These are phyloP conservation scores for Beta corolliflora DNA, from an alignment of 179 eudicot genomes.

Conservation along the genomic window DNA sequence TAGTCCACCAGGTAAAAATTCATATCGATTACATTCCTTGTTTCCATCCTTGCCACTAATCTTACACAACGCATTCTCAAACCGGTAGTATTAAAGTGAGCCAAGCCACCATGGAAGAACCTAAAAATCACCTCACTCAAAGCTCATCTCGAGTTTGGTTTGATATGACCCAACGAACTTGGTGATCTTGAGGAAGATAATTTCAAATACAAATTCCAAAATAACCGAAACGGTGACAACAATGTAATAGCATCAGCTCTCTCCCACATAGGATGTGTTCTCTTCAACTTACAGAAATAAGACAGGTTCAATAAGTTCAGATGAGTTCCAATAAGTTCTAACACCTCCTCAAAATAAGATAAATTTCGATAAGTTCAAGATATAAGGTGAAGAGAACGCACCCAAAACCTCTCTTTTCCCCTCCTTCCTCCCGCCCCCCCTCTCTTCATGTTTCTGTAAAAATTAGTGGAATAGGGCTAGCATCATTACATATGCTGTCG, in stretches of 20 bases:
- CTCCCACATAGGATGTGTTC: too few species aligned
- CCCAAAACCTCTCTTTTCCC: neutral
- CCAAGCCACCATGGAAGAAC: neutral
- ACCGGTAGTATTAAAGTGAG: neutral
- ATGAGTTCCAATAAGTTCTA: too few species aligned
- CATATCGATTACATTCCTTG: neutral
- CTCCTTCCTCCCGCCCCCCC: neutral
- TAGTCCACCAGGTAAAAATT: slow-evolving; percentile 14
- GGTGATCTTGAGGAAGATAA: too few species aligned
- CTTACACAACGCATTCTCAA: neutral
- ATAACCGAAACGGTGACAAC: neutral
- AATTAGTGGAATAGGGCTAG: neutral
- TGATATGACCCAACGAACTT: neutral
- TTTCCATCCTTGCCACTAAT: slow-evolving; percentile 3
- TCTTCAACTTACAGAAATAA: too few species aligned
- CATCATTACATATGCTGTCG: too few species aligned
- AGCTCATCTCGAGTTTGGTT: slow-evolving; percentile 10
- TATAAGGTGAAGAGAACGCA: too few species aligned
- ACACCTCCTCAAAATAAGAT: too few species aligned
- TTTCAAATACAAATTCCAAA: neutral
- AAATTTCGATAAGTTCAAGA: too few species aligned
- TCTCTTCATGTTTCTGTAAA: neutral
- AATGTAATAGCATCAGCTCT: neutral
- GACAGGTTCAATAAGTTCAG: too few species aligned
- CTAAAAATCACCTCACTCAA: neutral